phyloP scores from a whole-genome alignment of 2,329 filamentous ascomycete species.

The Tolypocladium guangdongense region DNA sequence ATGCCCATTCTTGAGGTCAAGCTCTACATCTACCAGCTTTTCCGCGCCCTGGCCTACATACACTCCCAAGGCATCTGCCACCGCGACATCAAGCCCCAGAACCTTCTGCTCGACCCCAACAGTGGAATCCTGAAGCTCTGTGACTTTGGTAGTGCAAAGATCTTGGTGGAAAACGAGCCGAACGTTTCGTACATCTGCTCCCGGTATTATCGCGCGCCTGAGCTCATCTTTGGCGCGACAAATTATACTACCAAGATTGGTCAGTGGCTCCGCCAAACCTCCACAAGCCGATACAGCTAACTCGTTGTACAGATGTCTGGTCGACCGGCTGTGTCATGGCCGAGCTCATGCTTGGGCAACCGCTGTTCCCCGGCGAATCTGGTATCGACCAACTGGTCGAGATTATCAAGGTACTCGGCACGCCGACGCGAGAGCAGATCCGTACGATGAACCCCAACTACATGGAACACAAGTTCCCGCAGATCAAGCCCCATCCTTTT shows the following conservation, averaged over 20 bases:
- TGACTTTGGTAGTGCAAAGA: constrained; percentile 98
- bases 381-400: constrained; percentile 97
- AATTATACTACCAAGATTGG: constrained; percentile 99
- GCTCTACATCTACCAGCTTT: constrained; percentile 98
- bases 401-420: constrained; percentile 98
- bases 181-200: constrained; percentile 99
- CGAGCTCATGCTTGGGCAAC: constrained; percentile 96
- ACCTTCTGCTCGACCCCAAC: constrained; percentile 82
- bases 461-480: constrained; percentile 99
- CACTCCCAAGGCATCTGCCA: constrained; percentile 99
- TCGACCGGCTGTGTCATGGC: constrained; percentile 99
- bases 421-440: constrained; percentile 93
- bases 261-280: constrained; percentile 37
- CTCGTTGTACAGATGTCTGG: constrained; percentile 73
- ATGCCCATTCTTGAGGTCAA: constrained; percentile 99
- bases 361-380: constrained; percentile 94
- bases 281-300: neutral
- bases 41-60: constrained; percentile 95
- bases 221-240: constrained; percentile 96
- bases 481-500: constrained; percentile 99
- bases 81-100: constrained; percentile 98
- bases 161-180: constrained; percentile 94
- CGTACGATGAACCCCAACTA: constrained; percentile 99
- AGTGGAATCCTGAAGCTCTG: constrained; percentile 93
- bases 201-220: constrained; percentile 93